A percentile compares a stretch with the other conserved stretches of the same genome.
Conservation (phyloP, 345 rosid species). For the Reutealis trisperma region DNA sequence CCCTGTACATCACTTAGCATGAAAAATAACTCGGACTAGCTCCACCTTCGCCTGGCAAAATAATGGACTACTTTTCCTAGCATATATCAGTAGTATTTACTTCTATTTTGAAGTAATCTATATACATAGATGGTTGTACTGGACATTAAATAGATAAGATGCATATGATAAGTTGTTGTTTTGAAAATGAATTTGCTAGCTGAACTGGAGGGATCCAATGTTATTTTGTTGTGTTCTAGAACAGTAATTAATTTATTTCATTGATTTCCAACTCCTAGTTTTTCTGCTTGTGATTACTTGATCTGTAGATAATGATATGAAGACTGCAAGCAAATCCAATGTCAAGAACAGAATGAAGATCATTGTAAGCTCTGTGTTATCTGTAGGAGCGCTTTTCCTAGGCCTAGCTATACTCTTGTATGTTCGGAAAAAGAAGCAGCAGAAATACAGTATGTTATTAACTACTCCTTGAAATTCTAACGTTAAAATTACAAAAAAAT, state of each 20-base stretch:
- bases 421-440: conserved; percentile 7
- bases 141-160: not conserved
- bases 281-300: not conserved
- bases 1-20: too few species aligned
- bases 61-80: too few species aligned
- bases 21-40: too few species aligned
- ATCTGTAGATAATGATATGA: not conserved
- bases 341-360: not conserved
- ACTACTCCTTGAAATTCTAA: not conserved
- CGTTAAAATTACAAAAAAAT: too few species aligned
- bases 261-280: not conserved
- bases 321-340: not conserved
- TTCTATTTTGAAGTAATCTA: too few species aligned
- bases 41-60: too few species aligned
- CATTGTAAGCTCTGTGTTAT: not conserved
- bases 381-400: not conserved
- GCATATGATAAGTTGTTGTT: not conserved
- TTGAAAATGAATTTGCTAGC: not conserved
- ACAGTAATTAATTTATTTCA: not conserved
- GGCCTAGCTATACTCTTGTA: not conserved
- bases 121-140: not conserved
- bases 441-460: not conserved
- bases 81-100: not conserved
- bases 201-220: not conserved
- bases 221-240: not conserved